Conservation (phyloP, 2,329 filamentous ascomycete species). For the Exophiala bonariae region DNA sequence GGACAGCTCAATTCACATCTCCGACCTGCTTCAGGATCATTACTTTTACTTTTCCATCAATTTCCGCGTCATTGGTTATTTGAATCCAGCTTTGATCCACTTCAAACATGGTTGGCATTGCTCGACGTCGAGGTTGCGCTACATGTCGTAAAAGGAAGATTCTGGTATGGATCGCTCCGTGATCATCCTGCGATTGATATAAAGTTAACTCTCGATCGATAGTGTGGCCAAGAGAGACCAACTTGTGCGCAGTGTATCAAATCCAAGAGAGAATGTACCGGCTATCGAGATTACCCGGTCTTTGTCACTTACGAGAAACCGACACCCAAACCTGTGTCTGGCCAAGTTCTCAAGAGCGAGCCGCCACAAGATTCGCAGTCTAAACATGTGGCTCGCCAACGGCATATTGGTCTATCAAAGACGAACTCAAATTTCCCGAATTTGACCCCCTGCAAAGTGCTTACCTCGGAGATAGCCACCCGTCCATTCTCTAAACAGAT, state of each 20-base stretch:
- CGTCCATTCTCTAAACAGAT: slow-evolving; percentile 6
- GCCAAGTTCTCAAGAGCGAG: no score
- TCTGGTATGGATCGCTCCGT: slow-evolving; percentile 17
- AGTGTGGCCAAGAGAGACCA: slow-evolving; percentile 35
- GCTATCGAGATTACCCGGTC: slow-evolving; percentile 31
- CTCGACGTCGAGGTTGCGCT: slow-evolving; percentile 30
- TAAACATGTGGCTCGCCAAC: no score
- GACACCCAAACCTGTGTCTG: no score
- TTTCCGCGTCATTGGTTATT: not conserved
- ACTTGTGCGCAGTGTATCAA: slow-evolving; percentile 32
- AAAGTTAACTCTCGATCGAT: not conserved
- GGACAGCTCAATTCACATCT: no score
- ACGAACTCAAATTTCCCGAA: not conserved
- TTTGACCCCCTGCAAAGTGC: not conserved
- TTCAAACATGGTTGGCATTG: slow-evolving; percentile 30
- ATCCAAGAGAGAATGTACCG: slow-evolving; percentile 32
- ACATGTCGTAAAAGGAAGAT: slow-evolving; percentile 32
- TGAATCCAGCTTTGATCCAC: not conserved
- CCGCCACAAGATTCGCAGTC: no score
- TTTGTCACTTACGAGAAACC: slow-evolving; percentile 29
- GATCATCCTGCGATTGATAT: not conserved
- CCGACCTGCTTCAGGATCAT: no score
- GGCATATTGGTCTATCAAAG: no score
- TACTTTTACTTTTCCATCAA: no score
- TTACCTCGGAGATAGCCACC: not conserved